Conservation (phyloP, 2,329 filamentous ascomycete species). For the Cercospora berteroae region DNA sequence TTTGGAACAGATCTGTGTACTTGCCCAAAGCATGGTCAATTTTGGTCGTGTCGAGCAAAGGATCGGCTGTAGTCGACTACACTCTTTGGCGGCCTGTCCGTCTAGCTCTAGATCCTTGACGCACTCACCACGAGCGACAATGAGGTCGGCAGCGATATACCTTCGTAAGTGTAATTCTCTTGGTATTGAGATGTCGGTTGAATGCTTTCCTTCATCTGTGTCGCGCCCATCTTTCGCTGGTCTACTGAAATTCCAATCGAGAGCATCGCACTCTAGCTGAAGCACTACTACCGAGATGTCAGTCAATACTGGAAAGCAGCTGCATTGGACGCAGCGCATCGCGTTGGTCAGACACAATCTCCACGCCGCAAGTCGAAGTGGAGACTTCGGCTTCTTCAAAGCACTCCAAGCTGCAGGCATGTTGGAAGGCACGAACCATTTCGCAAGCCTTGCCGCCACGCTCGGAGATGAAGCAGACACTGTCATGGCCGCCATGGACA, state of each 20-base stretch:
- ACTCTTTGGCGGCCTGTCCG: constrained; percentile 25
- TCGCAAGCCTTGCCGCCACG: constrained; percentile 42
- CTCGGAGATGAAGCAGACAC: constrained; percentile 46
- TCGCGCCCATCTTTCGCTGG: constrained; percentile 9
- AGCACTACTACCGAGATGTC: constrained; percentile 22
- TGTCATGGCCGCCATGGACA: constrained; percentile 46
- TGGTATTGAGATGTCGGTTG: constrained; percentile 12
- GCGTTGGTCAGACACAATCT: constrained; percentile 48
- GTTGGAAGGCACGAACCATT: constrained; percentile 47
- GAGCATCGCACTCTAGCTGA: neutral
- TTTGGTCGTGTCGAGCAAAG: constrained; percentile 8
- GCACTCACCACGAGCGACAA: constrained; percentile 20
- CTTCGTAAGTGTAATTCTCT: constrained; percentile 11
- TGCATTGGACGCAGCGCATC: constrained; percentile 49
- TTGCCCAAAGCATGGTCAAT: constrained; percentile 16
- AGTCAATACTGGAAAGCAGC: constrained; percentile 32
- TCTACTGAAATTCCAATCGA: neutral
- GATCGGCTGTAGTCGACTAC: constrained; percentile 15
- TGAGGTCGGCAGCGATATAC: constrained; percentile 22
- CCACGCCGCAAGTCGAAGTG: constrained; percentile 44
- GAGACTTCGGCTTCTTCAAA: constrained; percentile 50
- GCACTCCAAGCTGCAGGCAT: constrained; percentile 46
- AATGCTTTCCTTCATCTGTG: neutral
- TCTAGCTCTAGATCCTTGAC: constrained; percentile 13
- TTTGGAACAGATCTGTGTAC: constrained; percentile 14